Evolutionary conservation across 2,329 filamentous ascomycete species (phyloP).

Genomic region (Fusarium robinianum): DNA sequence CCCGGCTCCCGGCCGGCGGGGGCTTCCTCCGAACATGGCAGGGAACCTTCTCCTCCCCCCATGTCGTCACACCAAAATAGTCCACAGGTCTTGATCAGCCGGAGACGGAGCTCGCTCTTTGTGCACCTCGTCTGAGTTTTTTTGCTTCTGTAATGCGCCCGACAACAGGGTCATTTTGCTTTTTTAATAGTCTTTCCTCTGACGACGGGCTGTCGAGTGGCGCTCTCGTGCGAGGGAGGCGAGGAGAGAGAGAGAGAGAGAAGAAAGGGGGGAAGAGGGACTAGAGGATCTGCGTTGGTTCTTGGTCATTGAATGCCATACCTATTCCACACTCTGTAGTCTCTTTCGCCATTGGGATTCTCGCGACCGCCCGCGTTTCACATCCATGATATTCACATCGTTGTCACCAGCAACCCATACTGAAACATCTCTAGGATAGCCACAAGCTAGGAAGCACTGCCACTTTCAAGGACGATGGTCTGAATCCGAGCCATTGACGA

Average conservation of each 20-base stretch:
- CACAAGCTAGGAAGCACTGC: conserved; percentile 7
- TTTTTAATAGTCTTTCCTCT: conserved; percentile 11
- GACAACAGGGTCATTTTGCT: conserved; percentile 10
- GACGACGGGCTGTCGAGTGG: conserved; percentile 16
- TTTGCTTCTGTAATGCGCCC: conserved; percentile 18
- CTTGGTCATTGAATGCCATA: too few species aligned
- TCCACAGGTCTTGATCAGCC: too few species aligned
- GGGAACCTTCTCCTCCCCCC: conserved; percentile 1
- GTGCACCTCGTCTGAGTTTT: conserved; percentile 1
- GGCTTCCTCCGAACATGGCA: conserved; percentile 25
- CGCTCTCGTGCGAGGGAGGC: conserved; percentile 9
- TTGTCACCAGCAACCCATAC: conserved; percentile 15
- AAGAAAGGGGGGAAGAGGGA: background rate
- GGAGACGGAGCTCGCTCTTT: too few species aligned
- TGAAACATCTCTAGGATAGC: conserved; percentile 6
- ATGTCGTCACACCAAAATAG: conserved; percentile 13
- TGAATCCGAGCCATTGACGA: too few species aligned
- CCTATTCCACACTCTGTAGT: too few species aligned
- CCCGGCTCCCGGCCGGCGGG: conserved; percentile 33
- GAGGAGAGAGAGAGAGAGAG: conserved; percentile 5
- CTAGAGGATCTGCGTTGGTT: conserved; percentile 1
- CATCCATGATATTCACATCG: conserved; percentile 8
- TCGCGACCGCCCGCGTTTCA: conserved; percentile 11
- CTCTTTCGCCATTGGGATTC: conserved; percentile 6
- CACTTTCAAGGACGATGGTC: too few species aligned